These are phyloP conservation scores for Acrodontium crateriforme DNA, from an alignment of 2,329 filamentous ascomycete genomes.

Conservation along the genomic window DNA sequence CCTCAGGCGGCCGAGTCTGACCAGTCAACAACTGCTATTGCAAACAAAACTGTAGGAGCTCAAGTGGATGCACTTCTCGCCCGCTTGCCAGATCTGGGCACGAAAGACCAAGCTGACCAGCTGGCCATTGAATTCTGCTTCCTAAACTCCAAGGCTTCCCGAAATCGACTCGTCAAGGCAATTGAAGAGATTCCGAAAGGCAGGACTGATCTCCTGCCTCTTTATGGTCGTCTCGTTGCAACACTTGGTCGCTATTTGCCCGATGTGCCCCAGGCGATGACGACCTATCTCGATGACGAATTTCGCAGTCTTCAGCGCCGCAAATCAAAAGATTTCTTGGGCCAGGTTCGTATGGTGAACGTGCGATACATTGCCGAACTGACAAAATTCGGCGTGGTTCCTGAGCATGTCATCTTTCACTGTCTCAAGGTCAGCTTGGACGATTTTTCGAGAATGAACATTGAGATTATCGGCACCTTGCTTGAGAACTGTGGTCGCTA, in stretches of 20 bases:
- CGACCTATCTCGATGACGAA: conserved; percentile 86
- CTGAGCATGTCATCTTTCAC: conserved; percentile 97
- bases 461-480: conserved; percentile 93
- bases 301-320: conserved; percentile 92
- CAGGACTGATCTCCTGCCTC: conserved; percentile 75
- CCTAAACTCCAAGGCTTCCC: conserved; percentile 92
- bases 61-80: conserved; percentile 86
- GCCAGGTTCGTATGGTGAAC: conserved; percentile 83
- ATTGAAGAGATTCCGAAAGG: conserved; percentile 92
- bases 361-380: conserved; percentile 95
- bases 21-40: conserved; percentile 84
- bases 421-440: conserved; percentile 95
- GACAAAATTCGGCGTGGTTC: conserved; percentile 95
- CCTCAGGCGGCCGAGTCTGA: conserved; percentile 48
- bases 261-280: conserved; percentile 82
- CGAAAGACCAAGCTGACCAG: conserved; percentile 83
- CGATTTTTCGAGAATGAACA: conserved; percentile 97
- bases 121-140: conserved; percentile 95
- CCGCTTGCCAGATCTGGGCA: conserved; percentile 79
- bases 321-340: conserved; percentile 94
- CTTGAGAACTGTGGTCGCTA: conserved; percentile 95
- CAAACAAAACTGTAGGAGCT: conserved; percentile 92
- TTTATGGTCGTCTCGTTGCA: conserved; percentile 84
- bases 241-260: conserved; percentile 89
- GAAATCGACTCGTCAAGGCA: conserved; percentile 84